phyloP scores from a whole-genome alignment of 1,139 yeast species.

The Arxiozyma telluris region DNA sequence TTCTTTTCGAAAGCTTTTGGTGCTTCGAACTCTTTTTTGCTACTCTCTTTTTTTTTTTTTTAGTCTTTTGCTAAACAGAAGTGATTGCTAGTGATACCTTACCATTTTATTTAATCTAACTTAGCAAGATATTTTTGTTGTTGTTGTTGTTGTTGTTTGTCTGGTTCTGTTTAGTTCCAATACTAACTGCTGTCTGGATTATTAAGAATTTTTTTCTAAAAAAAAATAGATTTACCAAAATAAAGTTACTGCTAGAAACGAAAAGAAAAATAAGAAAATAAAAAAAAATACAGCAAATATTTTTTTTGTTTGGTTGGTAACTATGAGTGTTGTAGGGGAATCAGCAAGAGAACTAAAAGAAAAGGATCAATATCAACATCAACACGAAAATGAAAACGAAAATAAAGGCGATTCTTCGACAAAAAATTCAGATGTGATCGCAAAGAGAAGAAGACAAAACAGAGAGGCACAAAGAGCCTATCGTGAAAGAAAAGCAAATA shows the following conservation, averaged over 20 bases:
- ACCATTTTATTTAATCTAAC: no score
- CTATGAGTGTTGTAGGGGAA: neutral
- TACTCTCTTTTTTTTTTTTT: no score
- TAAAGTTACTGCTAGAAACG: neutral
- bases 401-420: neutral
- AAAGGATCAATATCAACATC: neutral
- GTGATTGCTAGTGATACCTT: no score
- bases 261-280: no score
- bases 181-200: neutral
- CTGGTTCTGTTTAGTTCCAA: no score
- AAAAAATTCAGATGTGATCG: neutral
- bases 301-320: neutral
- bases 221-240: no score
- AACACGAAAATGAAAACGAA: neutral
- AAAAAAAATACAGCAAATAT: neutral
- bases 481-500: constrained; percentile 32
- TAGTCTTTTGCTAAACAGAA: no score
- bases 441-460: constrained; percentile 77
- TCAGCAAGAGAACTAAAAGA: neutral
- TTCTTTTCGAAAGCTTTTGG: no score
- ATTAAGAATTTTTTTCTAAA: no score
- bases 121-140: no score
- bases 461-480: constrained; percentile 94
- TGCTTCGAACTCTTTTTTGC: neutral
- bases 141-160: no score